Percentiles rank a stretch among this genome's conserved stretches.
phyloP scores from a whole-genome alignment of 805 yeast species.

The Candida boidinii region DNA sequence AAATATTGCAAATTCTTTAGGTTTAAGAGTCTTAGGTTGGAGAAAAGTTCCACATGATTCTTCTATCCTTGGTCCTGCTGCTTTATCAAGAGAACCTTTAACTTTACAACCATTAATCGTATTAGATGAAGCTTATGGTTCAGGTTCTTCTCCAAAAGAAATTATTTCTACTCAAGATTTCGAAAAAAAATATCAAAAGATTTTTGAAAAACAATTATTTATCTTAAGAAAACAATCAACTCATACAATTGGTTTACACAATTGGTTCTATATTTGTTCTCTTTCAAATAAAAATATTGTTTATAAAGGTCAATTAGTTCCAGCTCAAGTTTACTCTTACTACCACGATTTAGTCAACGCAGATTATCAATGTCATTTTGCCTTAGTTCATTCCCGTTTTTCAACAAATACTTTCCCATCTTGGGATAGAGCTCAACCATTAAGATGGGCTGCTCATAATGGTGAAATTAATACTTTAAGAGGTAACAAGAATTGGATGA shows the following conservation, averaged over 20 bases:
- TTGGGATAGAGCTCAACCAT: conserved; percentile 99
- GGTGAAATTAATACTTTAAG: conserved; percentile 97
- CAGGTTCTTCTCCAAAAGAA: conserved; percentile 25
- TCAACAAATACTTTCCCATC: conserved; percentile 98
- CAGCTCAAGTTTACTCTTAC: conserved; percentile 90
- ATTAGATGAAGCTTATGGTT: conserved; percentile 40
- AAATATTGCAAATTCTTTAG: conserved; percentile 66
- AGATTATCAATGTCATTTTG: conserved; percentile 91
- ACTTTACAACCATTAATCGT: conserved; percentile 92
- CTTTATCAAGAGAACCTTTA: conserved; percentile 85
- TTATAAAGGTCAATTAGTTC: conserved; percentile 96
- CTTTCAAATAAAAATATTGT: conserved; percentile 83
- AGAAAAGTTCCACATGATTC: conserved; percentile 92
- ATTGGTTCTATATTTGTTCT: conserved; percentile 97
- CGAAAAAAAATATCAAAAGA: conserved; percentile 44
- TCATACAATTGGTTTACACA: conserved; percentile 85
- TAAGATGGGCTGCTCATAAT: conserved; percentile 95
- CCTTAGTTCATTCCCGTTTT: conserved; percentile 93
- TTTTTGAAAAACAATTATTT: conserved; percentile 76
- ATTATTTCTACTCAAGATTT: conserved; percentile 41
- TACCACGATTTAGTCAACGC: conserved; percentile 89
- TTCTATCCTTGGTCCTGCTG: conserved; percentile 91
- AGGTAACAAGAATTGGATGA: conserved; percentile 99
- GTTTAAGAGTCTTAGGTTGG: conserved; percentile 86
- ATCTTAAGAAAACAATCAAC: conserved; percentile 84